phyloP scores from a whole-genome alignment of 176 grass and related monocot species.

The Cenchrus fungigraminus region DNA sequence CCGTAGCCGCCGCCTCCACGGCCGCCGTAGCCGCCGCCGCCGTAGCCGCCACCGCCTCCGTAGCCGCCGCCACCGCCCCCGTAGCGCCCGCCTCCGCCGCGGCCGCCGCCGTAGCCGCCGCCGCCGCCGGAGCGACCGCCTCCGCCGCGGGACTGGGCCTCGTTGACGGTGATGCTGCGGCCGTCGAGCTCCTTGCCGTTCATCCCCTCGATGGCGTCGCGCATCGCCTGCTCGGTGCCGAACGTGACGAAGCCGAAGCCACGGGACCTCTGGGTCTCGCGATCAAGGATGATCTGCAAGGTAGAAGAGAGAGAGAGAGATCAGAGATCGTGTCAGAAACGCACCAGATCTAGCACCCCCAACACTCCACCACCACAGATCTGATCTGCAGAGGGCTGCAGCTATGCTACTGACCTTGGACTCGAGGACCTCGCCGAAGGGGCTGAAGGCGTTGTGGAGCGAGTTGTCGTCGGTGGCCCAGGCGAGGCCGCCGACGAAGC shows the following conservation, averaged over 20 bases:
- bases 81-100: not conserved
- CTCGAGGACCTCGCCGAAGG: constrained; percentile 84
- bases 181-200: constrained; percentile 85
- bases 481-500: constrained; percentile 93
- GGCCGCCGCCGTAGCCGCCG: not conserved
- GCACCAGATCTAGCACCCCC: not conserved
- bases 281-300: constrained; percentile 85
- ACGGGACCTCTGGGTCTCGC: constrained; percentile 84
- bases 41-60: not conserved
- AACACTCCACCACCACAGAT: not conserved
- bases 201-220: constrained; percentile 84
- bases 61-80: not conserved
- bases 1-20: not conserved
- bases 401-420: constrained; percentile 58
- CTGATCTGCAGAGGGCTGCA: too few relatives aligned
- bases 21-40: not conserved
- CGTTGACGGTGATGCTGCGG: constrained; percentile 91
- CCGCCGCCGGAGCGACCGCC: constrained; percentile 45
- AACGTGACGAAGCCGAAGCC: constrained; percentile 97
- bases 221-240: constrained; percentile 70
- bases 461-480: constrained; percentile 85
- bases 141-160: constrained; percentile 83
- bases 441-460: constrained; percentile 73
- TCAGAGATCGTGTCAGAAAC: not conserved
- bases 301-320: too few relatives aligned